phyloP scores from a whole-genome alignment of 805 yeast species.

The Zygoascus ofunaensis region DNA sequence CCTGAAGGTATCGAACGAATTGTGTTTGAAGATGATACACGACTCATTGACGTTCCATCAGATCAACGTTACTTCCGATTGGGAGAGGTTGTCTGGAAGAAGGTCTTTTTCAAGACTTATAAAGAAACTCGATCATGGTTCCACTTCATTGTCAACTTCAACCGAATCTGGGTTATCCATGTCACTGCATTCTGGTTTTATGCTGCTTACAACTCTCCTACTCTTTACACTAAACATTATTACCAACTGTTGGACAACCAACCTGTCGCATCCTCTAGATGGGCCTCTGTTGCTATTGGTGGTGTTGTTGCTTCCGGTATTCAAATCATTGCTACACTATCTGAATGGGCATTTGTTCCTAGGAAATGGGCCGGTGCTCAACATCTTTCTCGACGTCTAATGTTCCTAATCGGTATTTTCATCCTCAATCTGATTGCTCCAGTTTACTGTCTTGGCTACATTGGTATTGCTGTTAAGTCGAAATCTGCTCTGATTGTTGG shows the following conservation, averaged over 20 bases:
- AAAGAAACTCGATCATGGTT: constrained; percentile 96
- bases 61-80: constrained; percentile 82
- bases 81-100: constrained; percentile 87
- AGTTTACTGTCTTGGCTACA: constrained; percentile 57
- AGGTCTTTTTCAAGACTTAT: constrained; percentile 91
- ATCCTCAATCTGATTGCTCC: constrained; percentile 75
- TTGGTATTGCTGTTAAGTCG: constrained; percentile 32
- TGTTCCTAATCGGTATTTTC: constrained; percentile 60
- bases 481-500: constrained; percentile 18
- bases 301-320: constrained; percentile 78
- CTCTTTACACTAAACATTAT: constrained; percentile 81
- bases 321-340: constrained; percentile 77
- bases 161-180: constrained; percentile 97
- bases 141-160: constrained; percentile 88
- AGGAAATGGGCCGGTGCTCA: constrained; percentile 99
- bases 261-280: constrained; percentile 82
- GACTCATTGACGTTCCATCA: constrained; percentile 80
- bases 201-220: constrained; percentile 84
- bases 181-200: constrained; percentile 89
- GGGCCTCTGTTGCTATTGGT: constrained; percentile 91
- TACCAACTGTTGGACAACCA: constrained; percentile 72
- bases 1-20: constrained; percentile 97
- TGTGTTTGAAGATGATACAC: constrained; percentile 81
- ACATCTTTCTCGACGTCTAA: constrained; percentile 79
- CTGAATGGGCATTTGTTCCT: constrained; percentile 95